Evolutionary conservation across 768 basidiomycete genomes (phyloP), one percentile per base, ranked within the genome.

Genomic region (Mrakia gelida): DNA sequence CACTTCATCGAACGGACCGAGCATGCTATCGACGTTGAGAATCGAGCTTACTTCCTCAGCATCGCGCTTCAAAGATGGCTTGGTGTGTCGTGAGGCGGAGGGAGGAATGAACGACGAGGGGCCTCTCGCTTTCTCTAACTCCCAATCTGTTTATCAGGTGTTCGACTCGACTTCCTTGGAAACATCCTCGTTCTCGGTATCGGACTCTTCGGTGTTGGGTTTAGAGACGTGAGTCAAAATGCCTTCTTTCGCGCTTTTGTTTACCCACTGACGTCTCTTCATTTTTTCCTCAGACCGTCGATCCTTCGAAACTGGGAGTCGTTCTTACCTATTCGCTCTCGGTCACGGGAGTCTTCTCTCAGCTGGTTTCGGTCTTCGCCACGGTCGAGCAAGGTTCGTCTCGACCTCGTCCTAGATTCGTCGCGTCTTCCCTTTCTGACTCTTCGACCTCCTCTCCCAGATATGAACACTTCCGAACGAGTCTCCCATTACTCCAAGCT

Each of bases 401-500:
- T 28, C 26, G 16, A 56, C 54, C 1, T n/a, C 26, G 38, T 38
- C 13, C 59, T n/a, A 3, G 54, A 56, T 18, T 5, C 10, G 26
- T 28, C 59, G 13, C n/a, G 21, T 59, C n/a, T 13, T 23, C 15
- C 18, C 15, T 21, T 59, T 26, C 59, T 59, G 59, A 59, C 59
- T 28, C 28, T 15, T 26, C 28, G 10, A 0, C 3, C 13, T 56
- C 8, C 59, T 28, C 59, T 8, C 26, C n/a, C 59, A 59, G 93
- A 92, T 80, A 91, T 94, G 81, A 92, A 94, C 79, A 92, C 54
- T 23, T 28, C 93, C 23, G 94, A 96, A 83, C 90, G 94, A 8
- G 91, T 95, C 73, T 83, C 92, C 38, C 90, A 95, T 81, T 95
- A 97, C 81, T 90, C 90, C 38, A 86, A 91, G 10, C 86, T 96